Evolutionary conservation across 345 rosid species (phyloP).

Genomic region (Eucalyptus curtisii): DNA sequence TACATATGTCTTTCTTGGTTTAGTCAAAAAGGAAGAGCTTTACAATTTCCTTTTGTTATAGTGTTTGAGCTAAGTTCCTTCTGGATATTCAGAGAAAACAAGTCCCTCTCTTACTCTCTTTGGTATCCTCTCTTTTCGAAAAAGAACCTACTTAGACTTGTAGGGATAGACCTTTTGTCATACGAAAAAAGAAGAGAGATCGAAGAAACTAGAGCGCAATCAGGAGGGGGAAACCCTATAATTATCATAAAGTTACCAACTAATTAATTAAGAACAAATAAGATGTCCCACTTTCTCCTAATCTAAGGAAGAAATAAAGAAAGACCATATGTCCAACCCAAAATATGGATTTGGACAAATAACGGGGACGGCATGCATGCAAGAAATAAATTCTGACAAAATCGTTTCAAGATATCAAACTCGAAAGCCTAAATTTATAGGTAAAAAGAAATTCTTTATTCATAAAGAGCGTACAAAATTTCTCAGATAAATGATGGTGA

Average conservation of each 20-base stretch:
- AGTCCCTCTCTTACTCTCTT: not conserved
- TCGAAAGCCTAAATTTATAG: not conserved
- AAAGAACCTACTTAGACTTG: not conserved
- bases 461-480: not conserved
- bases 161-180: not conserved
- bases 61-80: not conserved
- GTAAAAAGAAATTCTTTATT: rapidly evolving
- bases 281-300: not conserved
- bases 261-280: not conserved
- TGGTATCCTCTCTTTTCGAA: not conserved
- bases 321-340: not conserved
- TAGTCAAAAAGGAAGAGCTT: not conserved
- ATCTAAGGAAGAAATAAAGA: not conserved
- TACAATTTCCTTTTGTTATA: not conserved
- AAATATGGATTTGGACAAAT: not conserved
- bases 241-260: not conserved
- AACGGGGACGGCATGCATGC: rapidly evolving
- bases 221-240: not conserved
- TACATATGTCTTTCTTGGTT: not conserved
- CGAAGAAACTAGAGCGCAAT: not conserved
- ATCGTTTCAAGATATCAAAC: not conserved
- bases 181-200: rapidly evolving
- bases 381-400: not conserved
- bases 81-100: not conserved
- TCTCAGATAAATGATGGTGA: rapidly evolving